Evolutionary conservation across 108 stramenopile genomes (phyloP).

Genomic region (Seminavis robusta): DNA sequence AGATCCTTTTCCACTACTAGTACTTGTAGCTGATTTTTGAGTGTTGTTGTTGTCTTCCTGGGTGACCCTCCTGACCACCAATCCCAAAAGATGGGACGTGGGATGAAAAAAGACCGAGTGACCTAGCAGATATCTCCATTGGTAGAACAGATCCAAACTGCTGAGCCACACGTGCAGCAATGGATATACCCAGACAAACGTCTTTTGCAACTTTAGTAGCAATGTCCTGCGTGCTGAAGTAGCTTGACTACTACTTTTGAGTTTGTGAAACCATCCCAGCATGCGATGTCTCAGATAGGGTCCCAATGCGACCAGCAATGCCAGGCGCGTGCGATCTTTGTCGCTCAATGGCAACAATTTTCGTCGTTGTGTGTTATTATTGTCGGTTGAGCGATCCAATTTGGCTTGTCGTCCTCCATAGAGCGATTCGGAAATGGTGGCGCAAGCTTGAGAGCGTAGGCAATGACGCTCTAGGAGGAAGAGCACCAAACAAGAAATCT

Average conservation of each 20-base stretch:
- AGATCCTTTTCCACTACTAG: not conserved
- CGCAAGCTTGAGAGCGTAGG: constrained; percentile 40
- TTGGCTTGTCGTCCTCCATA: constrained; percentile 66
- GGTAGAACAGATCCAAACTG: constrained; percentile 46
- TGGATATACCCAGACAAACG: constrained; percentile 49
- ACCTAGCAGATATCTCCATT: constrained; percentile 70
- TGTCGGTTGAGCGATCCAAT: constrained; percentile 12
- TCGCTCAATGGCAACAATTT: constrained; percentile 32
- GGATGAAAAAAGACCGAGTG: constrained; percentile 61
- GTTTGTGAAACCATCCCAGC: not conserved
- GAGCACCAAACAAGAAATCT: constrained; percentile 49
- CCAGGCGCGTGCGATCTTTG: constrained; percentile 49
- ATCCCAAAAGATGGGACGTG: constrained; percentile 42
- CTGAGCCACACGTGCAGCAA: constrained; percentile 50
- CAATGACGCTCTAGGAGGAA: constrained; percentile 58
- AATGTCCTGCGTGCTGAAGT: not conserved
- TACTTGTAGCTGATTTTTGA: constrained; percentile 13
- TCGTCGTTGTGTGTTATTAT: constrained; percentile 6
- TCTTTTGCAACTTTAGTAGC: constrained; percentile 14
- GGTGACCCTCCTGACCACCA: constrained; percentile 67
- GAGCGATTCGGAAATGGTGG: constrained; percentile 65
- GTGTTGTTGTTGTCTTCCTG: constrained; percentile 38
- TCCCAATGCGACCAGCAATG: constrained; percentile 56
- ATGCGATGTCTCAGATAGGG: constrained; percentile 55
- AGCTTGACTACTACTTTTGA: not conserved